These are phyloP conservation scores for Albugo laibachii DNA, from an alignment of 352 stramenopile genomes.

Conservation along the genomic window DNA sequence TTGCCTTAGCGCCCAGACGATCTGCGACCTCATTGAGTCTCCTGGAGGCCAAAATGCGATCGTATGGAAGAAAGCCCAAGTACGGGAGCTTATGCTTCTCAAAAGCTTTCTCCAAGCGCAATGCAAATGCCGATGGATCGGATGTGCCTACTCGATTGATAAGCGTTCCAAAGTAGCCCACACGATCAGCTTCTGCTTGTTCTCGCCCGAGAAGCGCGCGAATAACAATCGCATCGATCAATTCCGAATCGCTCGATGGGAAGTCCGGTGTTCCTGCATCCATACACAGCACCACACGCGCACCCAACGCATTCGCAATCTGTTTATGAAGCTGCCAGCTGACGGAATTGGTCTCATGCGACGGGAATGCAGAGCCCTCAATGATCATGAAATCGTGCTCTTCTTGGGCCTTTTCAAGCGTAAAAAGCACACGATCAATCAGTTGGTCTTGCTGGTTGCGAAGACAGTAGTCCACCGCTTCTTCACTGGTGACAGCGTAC, in stretches of 20 bases:
- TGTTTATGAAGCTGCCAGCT: conserved; percentile 69
- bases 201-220: conserved; percentile 37
- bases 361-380: conserved; percentile 40
- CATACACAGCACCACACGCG: conserved; percentile 37
- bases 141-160: conserved; percentile 34
- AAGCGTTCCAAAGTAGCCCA: conserved; percentile 54
- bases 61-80: conserved; percentile 39
- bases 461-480: conserved; percentile 27
- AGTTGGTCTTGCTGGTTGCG: conserved; percentile 39
- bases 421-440: conserved; percentile 40
- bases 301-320: conserved; percentile 45
- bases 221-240: conserved; percentile 21
- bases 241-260: conserved; percentile 8
- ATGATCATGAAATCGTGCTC: conserved; percentile 74
- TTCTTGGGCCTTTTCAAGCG: conserved; percentile 26
- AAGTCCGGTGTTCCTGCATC: conserved; percentile 17
- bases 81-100: conserved; percentile 22
- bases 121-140: conserved; percentile 18
- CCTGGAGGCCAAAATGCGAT: conserved; percentile 56
- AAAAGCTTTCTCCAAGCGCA: conserved; percentile 14
- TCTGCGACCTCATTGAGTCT: conserved; percentile 51
- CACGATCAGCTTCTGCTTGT: conserved; percentile 26
- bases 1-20: conserved; percentile 35
- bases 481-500: conserved; percentile 23
- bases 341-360: conserved; percentile 35